Evolutionary conservation across 108 stramenopile genomes (phyloP), one percentile per base, ranked within the genome.

Genomic region (Skeletonema menzelii): DNA sequence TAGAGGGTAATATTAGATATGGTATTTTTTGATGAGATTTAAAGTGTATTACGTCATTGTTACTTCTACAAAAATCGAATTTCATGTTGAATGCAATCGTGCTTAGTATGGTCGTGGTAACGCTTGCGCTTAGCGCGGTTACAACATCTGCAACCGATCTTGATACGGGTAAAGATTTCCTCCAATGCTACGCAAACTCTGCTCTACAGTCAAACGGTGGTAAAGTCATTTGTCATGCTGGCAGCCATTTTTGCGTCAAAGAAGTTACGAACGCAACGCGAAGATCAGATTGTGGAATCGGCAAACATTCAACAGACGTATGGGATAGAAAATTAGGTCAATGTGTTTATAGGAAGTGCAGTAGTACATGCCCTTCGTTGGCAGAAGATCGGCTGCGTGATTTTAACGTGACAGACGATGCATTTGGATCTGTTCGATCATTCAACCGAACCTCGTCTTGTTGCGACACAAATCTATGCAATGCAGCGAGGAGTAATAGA

Each of bases 311-410:
- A 35, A 70, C 40, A 10, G 77, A 78, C 49, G 70, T 71, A 5
- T 78, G 77, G 77, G 77, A 78, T 42, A 20, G 42, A 42, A 61
- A 65, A 49, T 37, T 79, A 8, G 70, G 67, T 44, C 77, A 79
- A 55, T 79, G 77, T 31, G 70, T 79, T 7, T 79, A 72, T 34
- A 56, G 77, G 49, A 79, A 79, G 40, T 79, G 77, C 57, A 47
- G 55, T 12, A 28, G 17, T 0, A 53, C n/a, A 20, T 79, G 77
- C 19, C 70, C 77, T 6, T 49, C 77, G 1, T 31, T 30, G 8
- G 77, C 49, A 31, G 56, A 77, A 15, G 76, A 77, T 40, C 58
- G 56, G 30, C n/a, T 7, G 28, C 60, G 77, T 40, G 17, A 53
- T 13, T 78, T 78, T 53, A 32, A 59, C 15, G 65, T 60, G 14